phyloP scores from a whole-genome alignment of 2,329 filamentous ascomycete species.

The Pseudocercospora crystallina region DNA sequence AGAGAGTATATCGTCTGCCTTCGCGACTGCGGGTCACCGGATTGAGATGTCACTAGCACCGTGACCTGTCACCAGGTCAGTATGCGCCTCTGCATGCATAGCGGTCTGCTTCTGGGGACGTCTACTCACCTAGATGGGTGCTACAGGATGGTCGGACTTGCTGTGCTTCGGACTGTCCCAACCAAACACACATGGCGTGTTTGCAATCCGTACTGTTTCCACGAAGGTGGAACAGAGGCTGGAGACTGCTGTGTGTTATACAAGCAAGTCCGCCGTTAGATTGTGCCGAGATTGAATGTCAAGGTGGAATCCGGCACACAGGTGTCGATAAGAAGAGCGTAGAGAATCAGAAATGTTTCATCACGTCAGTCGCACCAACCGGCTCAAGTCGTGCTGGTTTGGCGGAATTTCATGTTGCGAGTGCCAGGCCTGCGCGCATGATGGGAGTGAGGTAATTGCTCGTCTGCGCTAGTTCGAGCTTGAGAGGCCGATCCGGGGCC shows the following conservation, averaged over 20 bases:
- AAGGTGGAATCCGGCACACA: conserved; percentile 12
- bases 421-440: background rate
- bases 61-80: conserved; percentile 26
- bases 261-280: conserved; percentile 12
- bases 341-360: conserved; percentile 11
- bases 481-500: too few species aligned
- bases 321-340: conserved; percentile 14
- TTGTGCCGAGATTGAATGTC: conserved; percentile 13
- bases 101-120: background rate
- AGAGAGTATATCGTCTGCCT: conserved; percentile 11
- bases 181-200: conserved; percentile 31
- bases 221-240: conserved; percentile 20
- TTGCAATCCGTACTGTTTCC: conserved; percentile 16
- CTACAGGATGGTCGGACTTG: conserved; percentile 28
- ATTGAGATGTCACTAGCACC: conserved; percentile 35
- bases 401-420: conserved; percentile 12
- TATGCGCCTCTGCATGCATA: conserved; percentile 5
- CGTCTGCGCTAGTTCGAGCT: background rate
- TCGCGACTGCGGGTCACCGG: conserved; percentile 29
- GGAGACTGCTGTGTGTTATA: conserved; percentile 13
- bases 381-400: conserved; percentile 5
- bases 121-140: conserved; percentile 26
- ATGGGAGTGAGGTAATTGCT: conserved; percentile 2
- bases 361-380: conserved; percentile 3
- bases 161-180: conserved; percentile 25